Base-by-base conservation (phyloP, 2,329 filamentous ascomycete species). In the Aspergillus sp. region DNA sequence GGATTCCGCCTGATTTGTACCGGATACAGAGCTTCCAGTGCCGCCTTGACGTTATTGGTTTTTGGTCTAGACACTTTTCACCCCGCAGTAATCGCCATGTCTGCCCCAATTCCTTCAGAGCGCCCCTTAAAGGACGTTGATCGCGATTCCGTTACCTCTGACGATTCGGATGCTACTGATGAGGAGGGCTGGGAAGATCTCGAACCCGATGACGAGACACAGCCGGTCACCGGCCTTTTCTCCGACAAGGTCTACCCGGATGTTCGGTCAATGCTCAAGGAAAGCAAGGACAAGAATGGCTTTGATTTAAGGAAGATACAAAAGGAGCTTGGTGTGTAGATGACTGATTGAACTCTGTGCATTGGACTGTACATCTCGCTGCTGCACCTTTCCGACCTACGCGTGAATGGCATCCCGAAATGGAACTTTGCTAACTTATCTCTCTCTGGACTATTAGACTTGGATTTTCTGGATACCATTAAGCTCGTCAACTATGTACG, bases 391-490 rank as follows among this genome's bases (percentile, higher is more conserved):
- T 53, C 49, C 37, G 51, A 60, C 54, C 22, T 55, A 53, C 47
- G 27, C 52, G 61, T 42, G 51, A 44, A 50, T 50, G 30, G 51
- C 17, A 50, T 34, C 15, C 20, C 45, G 37, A 47, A 17, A n/a
- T 22, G 17, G 44, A 54, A 47, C 24, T 19, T 12, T 19, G 54
- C 60, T 67, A 58, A 66, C 61, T n/a, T 42, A 6, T 62, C 33
- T 47, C 58, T 62, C 57, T 60, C 40, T 56, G n/a, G 33, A 51
- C 52, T 54, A 20, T 73, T 85, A 69, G 81, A 77, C 20, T 79
- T 92, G 45, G 89, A 93, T 68, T 91, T 92, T 65, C 82, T 91
- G 59, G 89, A 86, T 27, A 84, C 82, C 58, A 85, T 93, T 66
- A 91, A 87, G 73, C 79, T 93, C 34, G 85, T 92, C 70, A 93